Percentiles rank a stretch among this genome's conserved stretches.
Conservation (phyloP, 768 basidiomycete genomes). For the Kwoniella sp. region DNA sequence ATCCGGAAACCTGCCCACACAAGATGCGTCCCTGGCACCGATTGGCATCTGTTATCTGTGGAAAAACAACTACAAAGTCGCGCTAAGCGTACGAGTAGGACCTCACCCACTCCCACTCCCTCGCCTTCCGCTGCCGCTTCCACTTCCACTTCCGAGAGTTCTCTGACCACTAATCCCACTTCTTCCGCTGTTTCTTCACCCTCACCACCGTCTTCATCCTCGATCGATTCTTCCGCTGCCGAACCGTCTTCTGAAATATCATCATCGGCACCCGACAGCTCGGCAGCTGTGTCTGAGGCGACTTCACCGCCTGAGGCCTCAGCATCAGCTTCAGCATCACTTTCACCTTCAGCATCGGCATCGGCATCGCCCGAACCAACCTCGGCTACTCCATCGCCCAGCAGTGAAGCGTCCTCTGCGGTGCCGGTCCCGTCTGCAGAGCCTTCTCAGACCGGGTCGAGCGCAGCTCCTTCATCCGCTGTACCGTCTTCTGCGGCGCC, state of each 20-base stretch:
- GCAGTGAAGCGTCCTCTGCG: neutral
- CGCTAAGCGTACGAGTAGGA: neutral
- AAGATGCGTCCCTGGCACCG: neutral
- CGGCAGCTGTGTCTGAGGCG: neutral
- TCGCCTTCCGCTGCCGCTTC: neutral
- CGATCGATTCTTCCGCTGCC: neutral
- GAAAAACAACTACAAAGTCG: neutral
- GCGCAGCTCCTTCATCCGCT: neutral
- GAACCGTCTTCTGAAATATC: neutral
- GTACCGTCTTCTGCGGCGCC: neutral
- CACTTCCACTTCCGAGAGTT: neutral
- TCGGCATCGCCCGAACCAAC: neutral
- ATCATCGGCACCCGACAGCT: neutral
- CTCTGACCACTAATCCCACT: neutral
- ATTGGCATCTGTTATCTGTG: neutral
- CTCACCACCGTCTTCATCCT: neutral
- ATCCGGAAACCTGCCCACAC: too few species aligned
- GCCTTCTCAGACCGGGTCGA: neutral
- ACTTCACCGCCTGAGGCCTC: neutral
- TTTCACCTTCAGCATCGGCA: neutral
- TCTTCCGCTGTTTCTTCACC: neutral
- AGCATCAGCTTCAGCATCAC: neutral
- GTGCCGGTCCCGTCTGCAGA: neutral
- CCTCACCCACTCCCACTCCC: neutral
- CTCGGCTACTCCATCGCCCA: slow-evolving; percentile 5